Evolutionary conservation across 164 flowering plant genomes (phyloP).

Genomic region (Malania oleifera): DNA sequence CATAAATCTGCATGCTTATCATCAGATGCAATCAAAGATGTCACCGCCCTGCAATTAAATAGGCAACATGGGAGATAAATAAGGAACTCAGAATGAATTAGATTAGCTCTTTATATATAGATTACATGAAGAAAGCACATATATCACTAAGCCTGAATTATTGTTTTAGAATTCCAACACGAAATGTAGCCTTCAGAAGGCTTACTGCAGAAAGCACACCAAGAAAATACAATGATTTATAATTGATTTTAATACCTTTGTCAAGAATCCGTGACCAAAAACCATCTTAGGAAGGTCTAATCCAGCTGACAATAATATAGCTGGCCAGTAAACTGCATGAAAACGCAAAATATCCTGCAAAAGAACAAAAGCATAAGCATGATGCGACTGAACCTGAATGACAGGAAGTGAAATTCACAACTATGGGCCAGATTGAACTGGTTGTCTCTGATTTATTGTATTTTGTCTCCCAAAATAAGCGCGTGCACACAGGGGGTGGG

Average conservation of each 20-base stretch:
- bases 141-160: too few species aligned
- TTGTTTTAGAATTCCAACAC: too few species aligned
- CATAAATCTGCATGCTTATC: too few species aligned
- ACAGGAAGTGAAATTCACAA: not conserved
- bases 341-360: slow-evolving; percentile 90
- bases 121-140: too few species aligned
- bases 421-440: not conserved
- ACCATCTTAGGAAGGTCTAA: slow-evolving; percentile 79
- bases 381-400: not conserved
- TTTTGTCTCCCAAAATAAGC: too few species aligned
- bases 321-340: slow-evolving; percentile 99
- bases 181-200: not conserved
- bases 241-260: slow-evolving; percentile 53
- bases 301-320: slow-evolving; percentile 96
- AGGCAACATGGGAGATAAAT: too few species aligned
- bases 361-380: not conserved
- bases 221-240: not conserved
- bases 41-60: too few species aligned
- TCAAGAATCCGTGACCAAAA: slow-evolving; percentile 95
- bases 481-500: too few species aligned
- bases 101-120: too few species aligned
- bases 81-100: too few species aligned
- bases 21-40: too few species aligned
- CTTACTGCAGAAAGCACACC: not conserved
- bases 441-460: not conserved